Conservation (phyloP, 148 eudicot genomes). For the Cornus controversa region DNA sequence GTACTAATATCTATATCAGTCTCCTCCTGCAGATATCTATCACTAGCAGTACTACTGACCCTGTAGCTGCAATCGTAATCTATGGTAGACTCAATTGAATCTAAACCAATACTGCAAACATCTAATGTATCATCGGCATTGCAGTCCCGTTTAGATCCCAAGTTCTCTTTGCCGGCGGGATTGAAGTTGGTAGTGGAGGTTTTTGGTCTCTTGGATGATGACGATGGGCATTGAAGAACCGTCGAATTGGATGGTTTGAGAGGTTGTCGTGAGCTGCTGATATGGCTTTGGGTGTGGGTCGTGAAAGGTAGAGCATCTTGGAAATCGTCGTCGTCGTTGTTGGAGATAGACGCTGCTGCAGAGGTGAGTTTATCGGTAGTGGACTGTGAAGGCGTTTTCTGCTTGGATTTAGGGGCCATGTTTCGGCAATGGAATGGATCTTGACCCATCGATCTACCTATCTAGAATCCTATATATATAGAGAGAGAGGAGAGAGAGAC, state of each 20-base stretch:
- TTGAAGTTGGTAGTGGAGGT: background rate
- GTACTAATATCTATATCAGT: background rate
- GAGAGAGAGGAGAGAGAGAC: background rate
- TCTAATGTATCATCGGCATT: no score
- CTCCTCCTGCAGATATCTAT: background rate
- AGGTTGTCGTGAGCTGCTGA: background rate
- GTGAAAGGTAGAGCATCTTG: conserved; percentile 22
- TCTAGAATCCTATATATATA: no score
- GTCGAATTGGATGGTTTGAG: conserved; percentile 19
- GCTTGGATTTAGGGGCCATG: background rate
- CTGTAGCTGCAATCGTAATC: background rate
- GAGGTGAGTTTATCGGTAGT: background rate
- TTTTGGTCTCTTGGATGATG: conserved; percentile 20
- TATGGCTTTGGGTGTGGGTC: conserved; percentile 6
- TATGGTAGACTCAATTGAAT: conserved; percentile 26
- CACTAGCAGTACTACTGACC: background rate
- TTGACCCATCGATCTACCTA: no score
- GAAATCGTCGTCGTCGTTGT: conserved; percentile 30
- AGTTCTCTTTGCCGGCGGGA: conserved; percentile 26
- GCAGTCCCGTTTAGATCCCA: background rate
- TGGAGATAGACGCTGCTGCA: background rate
- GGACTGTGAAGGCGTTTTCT: background rate
- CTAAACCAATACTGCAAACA: conserved; percentile 20
- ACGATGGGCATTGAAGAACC: background rate
- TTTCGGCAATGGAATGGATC: background rate